Conservation (phyloP, 768 basidiomycete species). For the Daedaleopsis sinensis region DNA sequence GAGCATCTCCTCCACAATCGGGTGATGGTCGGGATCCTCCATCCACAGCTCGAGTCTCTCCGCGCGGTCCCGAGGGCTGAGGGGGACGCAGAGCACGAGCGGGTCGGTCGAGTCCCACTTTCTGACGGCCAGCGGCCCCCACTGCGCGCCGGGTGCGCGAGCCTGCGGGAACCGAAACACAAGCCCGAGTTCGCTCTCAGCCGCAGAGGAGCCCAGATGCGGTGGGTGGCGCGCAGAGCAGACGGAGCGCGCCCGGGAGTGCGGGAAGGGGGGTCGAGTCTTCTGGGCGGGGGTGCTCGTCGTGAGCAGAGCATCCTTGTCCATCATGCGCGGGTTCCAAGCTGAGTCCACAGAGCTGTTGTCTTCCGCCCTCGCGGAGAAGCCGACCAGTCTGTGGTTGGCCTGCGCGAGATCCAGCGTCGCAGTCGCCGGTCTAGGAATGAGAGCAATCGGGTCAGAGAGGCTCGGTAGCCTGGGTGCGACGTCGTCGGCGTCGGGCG, state of each 20-base stretch:
- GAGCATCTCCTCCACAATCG: slow-evolving; percentile 13
- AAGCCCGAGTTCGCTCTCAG: neutral
- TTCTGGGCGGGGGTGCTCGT: slow-evolving; percentile 13
- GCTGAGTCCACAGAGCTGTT: neutral
- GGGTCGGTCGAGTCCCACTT: neutral
- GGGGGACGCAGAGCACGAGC: neutral
- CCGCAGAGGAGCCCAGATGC: neutral
- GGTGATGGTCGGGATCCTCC: slow-evolving; percentile 15
- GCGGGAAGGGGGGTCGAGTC: neutral
- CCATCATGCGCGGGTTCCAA: neutral
- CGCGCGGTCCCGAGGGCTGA: slow-evolving; percentile 6
- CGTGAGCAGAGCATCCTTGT: neutral
- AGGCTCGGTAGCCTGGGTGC: neutral
- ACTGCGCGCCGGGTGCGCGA: neutral
- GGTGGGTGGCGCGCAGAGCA: neutral
- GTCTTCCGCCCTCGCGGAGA: slow-evolving; percentile 10
- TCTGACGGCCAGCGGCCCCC: slow-evolving; percentile 3
- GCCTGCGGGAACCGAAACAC: neutral
- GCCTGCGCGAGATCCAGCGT: neutral
- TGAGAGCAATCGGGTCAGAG: no score
- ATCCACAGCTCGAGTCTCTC: slow-evolving; percentile 10
- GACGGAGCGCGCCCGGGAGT: neutral
- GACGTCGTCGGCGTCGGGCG: neutral
- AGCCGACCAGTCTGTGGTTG: slow-evolving; percentile 7
- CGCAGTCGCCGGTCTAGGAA: neutral